phyloP scores from a whole-genome alignment of 1,139 yeast genomes.

The Pichia sp. region DNA sequence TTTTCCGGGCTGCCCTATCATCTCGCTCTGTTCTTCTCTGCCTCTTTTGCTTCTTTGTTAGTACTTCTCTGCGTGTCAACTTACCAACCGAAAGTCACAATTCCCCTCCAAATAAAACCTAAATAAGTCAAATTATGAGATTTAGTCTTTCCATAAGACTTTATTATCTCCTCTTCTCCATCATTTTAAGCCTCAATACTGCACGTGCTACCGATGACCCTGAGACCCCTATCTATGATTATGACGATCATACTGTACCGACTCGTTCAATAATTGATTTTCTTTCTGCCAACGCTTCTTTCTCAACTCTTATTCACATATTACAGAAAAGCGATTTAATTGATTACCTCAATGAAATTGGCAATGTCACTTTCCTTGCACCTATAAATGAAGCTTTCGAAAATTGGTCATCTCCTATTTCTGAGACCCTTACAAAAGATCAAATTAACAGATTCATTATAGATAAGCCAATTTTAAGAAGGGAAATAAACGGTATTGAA shows the following conservation, averaged over 20 bases:
- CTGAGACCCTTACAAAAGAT: constrained; percentile 9
- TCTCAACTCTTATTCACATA: constrained; percentile 57
- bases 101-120: no score
- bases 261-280: constrained; percentile 66
- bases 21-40: no score
- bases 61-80: no score
- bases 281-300: constrained; percentile 65
- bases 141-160: no score
- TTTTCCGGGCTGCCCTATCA: no score
- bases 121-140: no score
- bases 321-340: constrained; percentile 64
- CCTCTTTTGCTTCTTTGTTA: no score
- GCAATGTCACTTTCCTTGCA: constrained; percentile 71
- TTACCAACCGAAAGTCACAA: no score
- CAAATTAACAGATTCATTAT: constrained; percentile 27
- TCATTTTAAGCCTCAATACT: no score
- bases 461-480: constrained; percentile 23
- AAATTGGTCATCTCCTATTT: constrained; percentile 4
- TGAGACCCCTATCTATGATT: no score
- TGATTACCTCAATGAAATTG: constrained; percentile 56
- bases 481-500: constrained; percentile 25
- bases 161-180: no score
- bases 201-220: no score
- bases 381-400: constrained; percentile 79
- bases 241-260: constrained; percentile 18